Percentiles rank a stretch among this genome's conserved stretches.
Evolutionary conservation across 2,329 filamentous ascomycete species (phyloP).

Genomic region (Dothistroma septosporum): DNA sequence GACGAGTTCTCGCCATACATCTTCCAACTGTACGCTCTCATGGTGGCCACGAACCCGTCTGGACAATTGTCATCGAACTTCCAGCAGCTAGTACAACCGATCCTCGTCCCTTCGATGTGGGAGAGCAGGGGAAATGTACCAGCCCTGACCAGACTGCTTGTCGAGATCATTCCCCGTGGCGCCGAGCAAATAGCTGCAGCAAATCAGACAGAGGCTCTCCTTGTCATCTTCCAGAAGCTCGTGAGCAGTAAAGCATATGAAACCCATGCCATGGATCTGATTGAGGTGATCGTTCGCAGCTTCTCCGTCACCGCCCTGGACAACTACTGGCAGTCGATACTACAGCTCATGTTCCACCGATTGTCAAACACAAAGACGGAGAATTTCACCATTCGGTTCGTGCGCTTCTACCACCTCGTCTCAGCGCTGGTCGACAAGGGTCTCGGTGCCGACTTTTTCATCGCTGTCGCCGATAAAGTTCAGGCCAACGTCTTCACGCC

Average conservation of each 20-base stretch:
- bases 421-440: conserved; percentile 73
- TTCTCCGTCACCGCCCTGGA: conserved; percentile 72
- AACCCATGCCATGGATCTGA: conserved; percentile 78
- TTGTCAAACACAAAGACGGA: conserved; percentile 72
- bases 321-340: conserved; percentile 72
- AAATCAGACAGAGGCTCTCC: conserved; percentile 78
- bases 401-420: conserved; percentile 90
- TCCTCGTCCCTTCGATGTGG: conserved; percentile 81
- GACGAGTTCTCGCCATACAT: conserved; percentile 95
- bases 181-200: conserved; percentile 67
- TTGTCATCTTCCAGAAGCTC: conserved; percentile 95
- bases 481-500: conserved; percentile 74
- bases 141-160: conserved; percentile 77
- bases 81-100: conserved; percentile 69
- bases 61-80: conserved; percentile 77
- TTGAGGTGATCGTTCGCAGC: conserved; percentile 72
- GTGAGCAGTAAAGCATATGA: conserved; percentile 79
- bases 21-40: conserved; percentile 88
- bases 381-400: conserved; percentile 79
- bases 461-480: conserved; percentile 74
- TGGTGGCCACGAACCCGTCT: conserved; percentile 79
- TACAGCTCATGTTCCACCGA: conserved; percentile 74
- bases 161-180: conserved; percentile 76
- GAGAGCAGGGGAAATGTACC: conserved; percentile 90
- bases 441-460: conserved; percentile 90